Base-by-base conservation (phyloP, 768 basidiomycete species). In the Tricholomella constricta region DNA sequence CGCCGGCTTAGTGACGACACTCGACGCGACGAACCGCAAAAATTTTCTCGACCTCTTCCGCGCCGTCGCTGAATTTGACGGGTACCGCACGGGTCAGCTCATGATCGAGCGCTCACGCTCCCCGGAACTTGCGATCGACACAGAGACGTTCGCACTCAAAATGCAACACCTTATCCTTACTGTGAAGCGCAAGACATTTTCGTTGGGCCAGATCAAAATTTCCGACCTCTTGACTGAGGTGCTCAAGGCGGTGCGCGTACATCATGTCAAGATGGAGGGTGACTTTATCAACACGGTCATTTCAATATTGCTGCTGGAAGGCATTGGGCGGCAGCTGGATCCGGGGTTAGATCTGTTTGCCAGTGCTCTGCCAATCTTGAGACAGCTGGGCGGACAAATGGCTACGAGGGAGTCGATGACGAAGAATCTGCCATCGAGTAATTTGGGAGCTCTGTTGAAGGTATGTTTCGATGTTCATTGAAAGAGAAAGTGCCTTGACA, bases 221-320 rank as follows among this genome's bases (percentile, higher is more conserved):
- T 88, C 91, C 25, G 95, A 98, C 68, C 84, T 99, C 55, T 74
- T 98, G 26, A 89, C 83, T 3, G 90, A 96, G 57, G 97, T 98
- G 7, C 74, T 99, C 44, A 86, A 75, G 61, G 84, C 86, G 29
- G 95, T 99, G 3, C 77, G 94, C 52, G 78, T 82, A 59, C 95
- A 98, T 69, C 96, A 97, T 65, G 97, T 98, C 58, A 98, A 93
- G 76, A 91, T 99, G 86, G 96, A 99, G 72, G 94, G 88, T 12
- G 97, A 98, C 69, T 99, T 99, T 66, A 86, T 98, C 65, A 99
- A 99, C 70, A 98, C 97, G 0, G 94, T 99, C 54, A 89, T 99
- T 54, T 91, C 91, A 9, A 93, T 98, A 51, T 71, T 99, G 48
- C 69, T 99, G 35, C 74, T 99, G 48, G 97, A 99, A 71, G 97